Base-by-base conservation (phyloP, 2,329 filamentous ascomycete genomes). In the Ophiobolus disseminans region DNA sequence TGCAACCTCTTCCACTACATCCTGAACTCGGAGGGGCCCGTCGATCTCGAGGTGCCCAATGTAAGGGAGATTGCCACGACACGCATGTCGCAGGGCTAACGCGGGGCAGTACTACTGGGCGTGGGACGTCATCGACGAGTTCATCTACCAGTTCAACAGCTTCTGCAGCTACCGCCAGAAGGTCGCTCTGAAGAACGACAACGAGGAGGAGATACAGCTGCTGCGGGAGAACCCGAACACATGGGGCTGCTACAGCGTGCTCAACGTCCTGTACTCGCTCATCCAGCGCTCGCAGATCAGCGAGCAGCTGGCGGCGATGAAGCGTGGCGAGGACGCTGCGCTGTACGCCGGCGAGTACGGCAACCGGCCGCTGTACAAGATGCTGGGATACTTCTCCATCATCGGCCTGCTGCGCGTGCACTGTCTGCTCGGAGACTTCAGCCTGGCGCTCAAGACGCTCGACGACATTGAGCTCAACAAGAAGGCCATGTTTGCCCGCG, bases 91-190 rank as follows among this genome's bases (percentile, higher is more conserved):
- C 50, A 39, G 32, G 9, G 54, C 52, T 55, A 57, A 65, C 59
- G 39, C 28, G 30, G 34, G 45, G 28, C 50, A 97, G 91, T 95
- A 96, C 80, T 97, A 93, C 81, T 99, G 94, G 94, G 94, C 94
- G 32, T 99, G 94, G 94, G 94, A 99, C 76, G 93, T 97, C 63
- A 97, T 99, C 78, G 94, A 99, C 76, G 94, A 99, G 78, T 99
- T 99, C 81, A 97, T 99, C 79, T 99, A 99, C 82, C 94, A 99
- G 77, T 99, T 99, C 83, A 97, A 99, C 83, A 95, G 92, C 50
- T 99, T 99, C 83, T 97, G 91, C 75, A 91, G 91, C 57, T 97
- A 97, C 84, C 87, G 94, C 71, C 91, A 95, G 76, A 88, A 91
- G 62, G 86, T 96, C 63, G 94, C 94, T 58, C 86, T 91, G 64